These are phyloP conservation scores for Candida palmyrensis DNA, from an alignment of 805 yeast genomes.

Conservation along the genomic window DNA sequence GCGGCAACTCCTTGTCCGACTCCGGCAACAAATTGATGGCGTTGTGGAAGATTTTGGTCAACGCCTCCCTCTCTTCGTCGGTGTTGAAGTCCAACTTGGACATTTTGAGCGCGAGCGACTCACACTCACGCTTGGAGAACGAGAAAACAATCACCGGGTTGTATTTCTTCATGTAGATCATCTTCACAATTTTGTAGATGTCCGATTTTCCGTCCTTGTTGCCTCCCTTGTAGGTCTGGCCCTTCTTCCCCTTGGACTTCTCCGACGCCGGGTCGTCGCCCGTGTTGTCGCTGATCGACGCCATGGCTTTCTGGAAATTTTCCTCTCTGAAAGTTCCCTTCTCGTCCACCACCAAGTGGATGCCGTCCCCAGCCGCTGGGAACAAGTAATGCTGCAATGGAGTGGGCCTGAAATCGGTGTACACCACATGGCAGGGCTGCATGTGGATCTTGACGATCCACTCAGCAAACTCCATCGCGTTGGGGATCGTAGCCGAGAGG, in stretches of 20 bases:
- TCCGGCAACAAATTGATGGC: slow-evolving; percentile 88
- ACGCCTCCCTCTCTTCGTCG: slow-evolving; percentile 88
- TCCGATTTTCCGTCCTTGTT: slow-evolving; percentile 73
- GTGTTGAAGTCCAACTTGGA: slow-evolving; percentile 91
- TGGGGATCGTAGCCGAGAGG: slow-evolving; percentile 94
- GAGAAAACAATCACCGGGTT: slow-evolving; percentile 98
- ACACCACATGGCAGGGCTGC: slow-evolving; percentile 98
- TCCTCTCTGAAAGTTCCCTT: slow-evolving; percentile 95
- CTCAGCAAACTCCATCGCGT: slow-evolving; percentile 97
- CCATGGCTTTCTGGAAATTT: slow-evolving; percentile 98
- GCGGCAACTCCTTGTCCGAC: slow-evolving; percentile 88
- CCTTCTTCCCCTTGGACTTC: slow-evolving; percentile 62
- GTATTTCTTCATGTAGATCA: slow-evolving; percentile 95
- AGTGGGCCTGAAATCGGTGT: slow-evolving; percentile 98
- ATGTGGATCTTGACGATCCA: slow-evolving; percentile 95
- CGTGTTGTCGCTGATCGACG: slow-evolving; percentile 71
- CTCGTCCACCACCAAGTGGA: slow-evolving; percentile 95
- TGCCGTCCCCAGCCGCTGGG: slow-evolving; percentile 99
- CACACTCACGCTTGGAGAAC: slow-evolving; percentile 97
- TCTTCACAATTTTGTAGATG: slow-evolving; percentile 92
- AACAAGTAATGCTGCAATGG: slow-evolving; percentile 96
- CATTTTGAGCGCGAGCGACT: slow-evolving; percentile 89
- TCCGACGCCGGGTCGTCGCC: slow-evolving; percentile 81
- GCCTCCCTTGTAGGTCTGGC: slow-evolving; percentile 85
- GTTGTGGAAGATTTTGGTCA: slow-evolving; percentile 83